phyloP scores from a whole-genome alignment of 2,329 filamentous ascomycete genomes.

The Emmonsia crescens region DNA sequence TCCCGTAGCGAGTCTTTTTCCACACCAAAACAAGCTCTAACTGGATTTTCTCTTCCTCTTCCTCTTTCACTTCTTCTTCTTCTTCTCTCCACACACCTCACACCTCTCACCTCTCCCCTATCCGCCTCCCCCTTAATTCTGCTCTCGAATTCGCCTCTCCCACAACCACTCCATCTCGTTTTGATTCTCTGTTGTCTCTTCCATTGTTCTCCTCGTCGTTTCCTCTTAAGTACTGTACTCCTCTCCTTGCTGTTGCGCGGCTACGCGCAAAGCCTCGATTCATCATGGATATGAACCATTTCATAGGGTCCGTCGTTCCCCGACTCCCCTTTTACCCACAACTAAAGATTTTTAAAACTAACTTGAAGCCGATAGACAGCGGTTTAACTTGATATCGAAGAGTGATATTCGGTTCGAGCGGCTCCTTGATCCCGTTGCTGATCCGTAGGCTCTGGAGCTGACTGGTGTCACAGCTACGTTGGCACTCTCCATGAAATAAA shows the following conservation, averaged over 20 bases:
- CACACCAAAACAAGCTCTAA: conserved; percentile 6
- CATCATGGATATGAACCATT: conserved; percentile 40
- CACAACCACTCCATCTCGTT: conserved; percentile 12
- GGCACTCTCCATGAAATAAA: conserved; percentile 97
- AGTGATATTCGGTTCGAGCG: conserved; percentile 75
- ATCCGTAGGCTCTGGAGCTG: conserved; percentile 20
- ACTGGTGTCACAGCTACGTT: conserved; percentile 60
- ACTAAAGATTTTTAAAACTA: conserved; percentile 23
- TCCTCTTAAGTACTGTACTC: conserved; percentile 12
- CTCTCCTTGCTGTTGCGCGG: conserved; percentile 15
- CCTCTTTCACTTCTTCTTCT: conserved; percentile 16
- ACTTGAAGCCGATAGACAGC: conserved; percentile 51
- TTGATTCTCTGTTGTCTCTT: conserved; percentile 5
- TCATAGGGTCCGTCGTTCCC: conserved; percentile 35
- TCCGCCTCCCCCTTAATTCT: conserved; percentile 6
- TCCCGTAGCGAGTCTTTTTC: conserved; percentile 11
- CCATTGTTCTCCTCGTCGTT: conserved; percentile 11
- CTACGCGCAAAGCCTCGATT: conserved; percentile 22
- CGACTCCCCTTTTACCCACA: conserved; percentile 15
- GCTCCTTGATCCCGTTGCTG: conserved; percentile 3
- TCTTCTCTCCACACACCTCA: conserved; percentile 6
- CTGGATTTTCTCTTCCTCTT: conserved; percentile 8
- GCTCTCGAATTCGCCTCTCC: conserved; percentile 14
- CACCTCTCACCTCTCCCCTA: conserved; percentile 16
- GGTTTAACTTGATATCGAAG: conserved; percentile 93